Conservation (phyloP, 371 early-diverging fungal genomes). For the Batkoa obscura region DNA sequence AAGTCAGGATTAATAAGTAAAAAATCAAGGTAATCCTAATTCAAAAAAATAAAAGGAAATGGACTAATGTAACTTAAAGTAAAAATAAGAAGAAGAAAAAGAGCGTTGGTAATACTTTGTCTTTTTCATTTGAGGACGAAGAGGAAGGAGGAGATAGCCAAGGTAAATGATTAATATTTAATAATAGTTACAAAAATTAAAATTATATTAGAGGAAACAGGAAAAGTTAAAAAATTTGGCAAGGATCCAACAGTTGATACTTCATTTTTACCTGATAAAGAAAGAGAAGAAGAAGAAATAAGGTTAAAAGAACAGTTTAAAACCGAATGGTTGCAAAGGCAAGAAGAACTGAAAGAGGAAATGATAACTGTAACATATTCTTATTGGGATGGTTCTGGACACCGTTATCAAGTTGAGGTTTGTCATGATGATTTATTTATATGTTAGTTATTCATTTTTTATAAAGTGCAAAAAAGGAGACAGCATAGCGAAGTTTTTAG, state of each 20-base stretch:
- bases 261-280: conserved; percentile 80
- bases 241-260: conserved; percentile 88
- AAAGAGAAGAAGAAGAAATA: conserved; percentile 66
- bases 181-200: conserved; percentile 3
- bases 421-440: conserved; percentile 6
- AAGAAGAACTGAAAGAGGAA: conserved; percentile 69
- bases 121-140: conserved; percentile 47
- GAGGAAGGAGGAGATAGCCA: conserved; percentile 28
- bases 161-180: conserved; percentile 4
- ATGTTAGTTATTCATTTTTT: background rate
- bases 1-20: conserved; percentile 19
- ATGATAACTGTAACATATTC: conserved; percentile 67
- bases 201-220: conserved; percentile 7
- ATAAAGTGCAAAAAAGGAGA: conserved; percentile 74
- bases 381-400: conserved; percentile 92
- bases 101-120: conserved; percentile 34
- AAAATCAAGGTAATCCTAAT: background rate
- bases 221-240: conserved; percentile 36
- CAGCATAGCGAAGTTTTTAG: conserved; percentile 70
- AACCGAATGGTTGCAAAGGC: conserved; percentile 55
- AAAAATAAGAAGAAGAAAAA: conserved; percentile 37
- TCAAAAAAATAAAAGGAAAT: background rate
- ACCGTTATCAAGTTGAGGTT: conserved; percentile 63
- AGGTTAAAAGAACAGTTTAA: conserved; percentile 50
- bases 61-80: conserved; percentile 8